A percentile compares a stretch with the other conserved stretches of the same genome.
Conservation (phyloP, 2,329 filamentous ascomycete genomes). For the Zasmidium citrigriseum region DNA sequence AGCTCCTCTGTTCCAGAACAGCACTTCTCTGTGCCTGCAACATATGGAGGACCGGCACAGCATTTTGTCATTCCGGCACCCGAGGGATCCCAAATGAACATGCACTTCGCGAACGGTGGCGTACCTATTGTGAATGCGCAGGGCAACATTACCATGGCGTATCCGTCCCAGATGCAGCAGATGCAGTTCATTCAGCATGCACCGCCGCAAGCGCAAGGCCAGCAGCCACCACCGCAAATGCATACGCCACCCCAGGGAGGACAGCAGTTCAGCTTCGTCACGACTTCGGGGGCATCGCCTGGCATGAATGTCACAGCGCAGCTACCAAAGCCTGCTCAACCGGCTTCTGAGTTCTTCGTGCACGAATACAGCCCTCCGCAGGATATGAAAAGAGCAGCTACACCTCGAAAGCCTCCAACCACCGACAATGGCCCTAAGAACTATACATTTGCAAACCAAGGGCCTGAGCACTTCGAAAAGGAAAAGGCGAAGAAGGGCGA, state of each 20-base stretch:
- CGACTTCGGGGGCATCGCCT: conserved; percentile 16
- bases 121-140: conserved; percentile 29
- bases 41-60: conserved; percentile 16
- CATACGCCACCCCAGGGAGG: conserved; percentile 13
- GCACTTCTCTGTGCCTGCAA: conserved; percentile 17
- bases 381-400: conserved; percentile 36
- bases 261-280: conserved; percentile 24
- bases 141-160: conserved; percentile 26
- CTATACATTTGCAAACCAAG: conserved; percentile 51
- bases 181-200: conserved; percentile 25
- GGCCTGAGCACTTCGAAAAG: conserved; percentile 45
- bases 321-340: conserved; percentile 28
- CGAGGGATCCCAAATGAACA: conserved; percentile 14
- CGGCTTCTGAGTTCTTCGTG: conserved; percentile 41
- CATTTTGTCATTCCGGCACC: conserved; percentile 15
- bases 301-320: conserved; percentile 31
- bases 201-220: conserved; percentile 12
- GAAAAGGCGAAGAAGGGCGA: conserved; percentile 26
- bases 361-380: conserved; percentile 51
- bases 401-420: conserved; percentile 34
- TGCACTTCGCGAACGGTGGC: conserved; percentile 26
- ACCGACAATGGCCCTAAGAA: conserved; percentile 41
- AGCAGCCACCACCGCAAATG: conserved; percentile 15
- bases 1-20: conserved; percentile 27
- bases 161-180: conserved; percentile 26